Percentiles rank a stretch among this genome's conserved stretches.
These are phyloP conservation scores for Sporothrix globosa DNA, from an alignment of 2,329 filamentous ascomycete species.

Conservation along the genomic window DNA sequence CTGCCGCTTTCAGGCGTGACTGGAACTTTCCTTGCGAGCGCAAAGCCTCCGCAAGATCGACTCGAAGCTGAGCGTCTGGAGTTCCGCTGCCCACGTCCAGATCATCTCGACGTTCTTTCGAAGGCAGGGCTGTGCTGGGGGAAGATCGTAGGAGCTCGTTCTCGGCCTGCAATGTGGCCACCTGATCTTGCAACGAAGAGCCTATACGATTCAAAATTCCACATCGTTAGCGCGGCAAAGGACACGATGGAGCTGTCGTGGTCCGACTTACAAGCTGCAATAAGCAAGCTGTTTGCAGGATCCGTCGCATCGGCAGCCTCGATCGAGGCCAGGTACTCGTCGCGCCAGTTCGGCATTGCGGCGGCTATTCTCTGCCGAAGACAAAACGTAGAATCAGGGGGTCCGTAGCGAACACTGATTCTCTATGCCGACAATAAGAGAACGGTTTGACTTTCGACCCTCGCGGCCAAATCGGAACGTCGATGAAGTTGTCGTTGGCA, in stretches of 20 bases:
- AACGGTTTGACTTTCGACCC: not conserved
- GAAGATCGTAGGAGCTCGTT: conserved; percentile 42
- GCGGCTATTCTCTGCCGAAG: not conserved
- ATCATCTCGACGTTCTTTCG: conserved; percentile 22
- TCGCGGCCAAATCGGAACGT: not conserved
- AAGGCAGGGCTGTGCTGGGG: conserved; percentile 10
- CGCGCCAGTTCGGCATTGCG: conserved; percentile 70
- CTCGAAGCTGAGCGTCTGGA: conserved; percentile 56
- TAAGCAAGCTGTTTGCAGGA: conserved; percentile 65
- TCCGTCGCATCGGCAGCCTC: conserved; percentile 71
- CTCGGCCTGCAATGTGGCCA: conserved; percentile 65
- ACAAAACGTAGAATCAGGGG: not conserved
- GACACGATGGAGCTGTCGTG: not conserved
- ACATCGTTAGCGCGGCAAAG: not conserved
- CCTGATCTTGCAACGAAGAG: conserved; percentile 67
- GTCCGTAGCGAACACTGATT: not conserved
- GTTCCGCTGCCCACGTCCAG: conserved; percentile 40
- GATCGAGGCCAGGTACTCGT: conserved; percentile 78
- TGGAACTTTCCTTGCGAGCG: conserved; percentile 72
- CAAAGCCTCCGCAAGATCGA: conserved; percentile 76
- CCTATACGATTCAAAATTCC: conserved; percentile 48
- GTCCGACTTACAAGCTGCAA: conserved; percentile 71
- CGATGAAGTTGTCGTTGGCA: not conserved
- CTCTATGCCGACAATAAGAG: not conserved
- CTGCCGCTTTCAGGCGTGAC: conserved; percentile 62